These are phyloP conservation scores for Xenoacremonium recifei DNA, from an alignment of 2,329 filamentous ascomycete species.

Conservation along the genomic window DNA sequence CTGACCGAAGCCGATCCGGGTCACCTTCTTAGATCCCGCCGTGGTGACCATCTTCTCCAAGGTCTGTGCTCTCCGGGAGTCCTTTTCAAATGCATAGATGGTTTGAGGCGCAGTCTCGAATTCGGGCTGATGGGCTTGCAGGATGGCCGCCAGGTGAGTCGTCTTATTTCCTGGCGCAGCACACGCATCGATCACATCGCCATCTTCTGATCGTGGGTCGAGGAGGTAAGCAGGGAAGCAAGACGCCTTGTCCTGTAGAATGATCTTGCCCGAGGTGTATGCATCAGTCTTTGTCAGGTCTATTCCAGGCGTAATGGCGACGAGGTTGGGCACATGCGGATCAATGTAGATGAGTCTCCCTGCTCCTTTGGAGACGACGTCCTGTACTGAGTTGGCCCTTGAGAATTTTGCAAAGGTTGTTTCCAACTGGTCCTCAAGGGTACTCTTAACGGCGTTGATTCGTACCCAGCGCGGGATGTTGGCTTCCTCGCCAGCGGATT, in stretches of 20 bases:
- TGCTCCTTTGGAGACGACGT: conserved; percentile 48
- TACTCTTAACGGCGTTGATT: conserved; percentile 76
- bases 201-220: conserved; percentile 63
- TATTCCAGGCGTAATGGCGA: conserved; percentile 71
- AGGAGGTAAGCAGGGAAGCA: conserved; percentile 94
- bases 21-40: conserved; percentile 67
- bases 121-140: conserved; percentile 45
- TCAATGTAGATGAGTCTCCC: conserved; percentile 68
- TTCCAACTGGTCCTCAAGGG: conserved; percentile 67
- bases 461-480: conserved; percentile 88
- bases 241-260: conserved; percentile 94
- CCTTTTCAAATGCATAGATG: conserved; percentile 80
- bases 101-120: conserved; percentile 31
- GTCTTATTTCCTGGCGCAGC: conserved; percentile 97
- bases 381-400: conserved; percentile 52
- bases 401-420: conserved; percentile 69
- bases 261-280: conserved; percentile 75
- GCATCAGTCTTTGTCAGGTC: conserved; percentile 73
- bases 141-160: conserved; percentile 81
- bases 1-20: conserved; percentile 68
- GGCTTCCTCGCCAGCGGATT: conserved; percentile 48
- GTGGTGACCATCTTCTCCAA: conserved; percentile 80
- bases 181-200: conserved; percentile 87
- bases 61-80: conserved; percentile 67
- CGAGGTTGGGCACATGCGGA: conserved; percentile 74